Percentiles rank a stretch among this genome's conserved stretches.
Evolutionary conservation across 192 early-diverging fungal genomes (phyloP).

Genomic region (Umbelopsis isabellina): DNA sequence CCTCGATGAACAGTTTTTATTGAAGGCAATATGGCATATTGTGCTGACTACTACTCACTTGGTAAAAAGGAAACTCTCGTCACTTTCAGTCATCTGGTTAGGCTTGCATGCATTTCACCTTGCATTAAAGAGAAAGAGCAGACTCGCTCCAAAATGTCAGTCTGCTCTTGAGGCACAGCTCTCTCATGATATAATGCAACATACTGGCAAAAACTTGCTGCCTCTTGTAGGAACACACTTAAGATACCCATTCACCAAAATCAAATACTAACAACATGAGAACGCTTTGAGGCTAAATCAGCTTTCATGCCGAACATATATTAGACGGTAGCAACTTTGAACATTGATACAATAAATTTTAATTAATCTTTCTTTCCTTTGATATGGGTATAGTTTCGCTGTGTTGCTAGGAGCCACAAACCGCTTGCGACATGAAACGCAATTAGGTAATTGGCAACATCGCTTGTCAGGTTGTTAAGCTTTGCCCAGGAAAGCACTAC

Average conservation of each 20-base stretch:
- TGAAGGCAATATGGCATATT: constrained; percentile 13
- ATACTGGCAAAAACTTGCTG: neutral
- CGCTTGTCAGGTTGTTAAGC: neutral
- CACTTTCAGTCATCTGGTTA: neutral
- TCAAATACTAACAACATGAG: neutral
- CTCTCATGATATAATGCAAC: neutral
- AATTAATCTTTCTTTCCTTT: constrained; percentile 2
- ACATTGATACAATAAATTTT: neutral
- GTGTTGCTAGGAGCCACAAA: constrained; percentile 1
- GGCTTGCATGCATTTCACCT: constrained; percentile 4
- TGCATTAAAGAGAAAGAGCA: neutral
- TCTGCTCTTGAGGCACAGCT: neutral
- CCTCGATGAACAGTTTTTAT: neutral
- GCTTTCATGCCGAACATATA: neutral
- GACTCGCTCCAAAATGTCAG: neutral
- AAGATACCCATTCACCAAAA: constrained; percentile 9
- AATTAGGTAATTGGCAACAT: neutral
- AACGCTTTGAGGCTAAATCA: neutral
- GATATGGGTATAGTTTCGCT: constrained; percentile 12
- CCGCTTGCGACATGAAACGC: constrained; percentile 1
- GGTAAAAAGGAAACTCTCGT: neutral
- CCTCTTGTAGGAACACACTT: neutral
- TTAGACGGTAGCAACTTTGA: neutral
- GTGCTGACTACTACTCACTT: neutral
- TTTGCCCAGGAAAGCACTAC: neutral